These are phyloP conservation scores for Ceratopteris richardii DNA, from an alignment of 75 land plant species.

Conservation along the genomic window DNA sequence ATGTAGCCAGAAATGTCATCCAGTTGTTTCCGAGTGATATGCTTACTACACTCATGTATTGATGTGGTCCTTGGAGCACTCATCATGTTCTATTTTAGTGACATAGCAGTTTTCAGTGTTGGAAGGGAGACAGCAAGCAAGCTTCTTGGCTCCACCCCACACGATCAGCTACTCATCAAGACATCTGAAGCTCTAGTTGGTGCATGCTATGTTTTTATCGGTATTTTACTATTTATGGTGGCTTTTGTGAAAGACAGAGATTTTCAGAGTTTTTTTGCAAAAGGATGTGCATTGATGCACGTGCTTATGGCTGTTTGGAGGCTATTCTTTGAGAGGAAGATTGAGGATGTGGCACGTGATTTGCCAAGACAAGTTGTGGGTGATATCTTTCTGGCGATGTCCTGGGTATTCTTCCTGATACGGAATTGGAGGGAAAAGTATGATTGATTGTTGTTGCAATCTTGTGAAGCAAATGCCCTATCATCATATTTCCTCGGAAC, in stretches of 20 bases:
- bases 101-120: slow-evolving; percentile 30
- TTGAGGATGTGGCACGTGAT: slow-evolving; percentile 38
- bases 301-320: slow-evolving; percentile 50
- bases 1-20: too few relatives aligned
- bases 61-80: slow-evolving; percentile 31
- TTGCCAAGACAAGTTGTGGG: slow-evolving; percentile 42
- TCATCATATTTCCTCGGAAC: too few relatives aligned
- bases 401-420: slow-evolving; percentile 52
- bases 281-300: slow-evolving; percentile 48
- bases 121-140: too few relatives aligned
- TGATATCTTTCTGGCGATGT: slow-evolving; percentile 32
- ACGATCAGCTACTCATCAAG: slow-evolving; percentile 44
- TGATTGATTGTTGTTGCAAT: slow-evolving; percentile 40
- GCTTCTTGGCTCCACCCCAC: slow-evolving; percentile 51
- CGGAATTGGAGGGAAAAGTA: slow-evolving; percentile 70
- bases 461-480: too few relatives aligned
- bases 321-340: slow-evolving; percentile 33
- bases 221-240: slow-evolving; percentile 50
- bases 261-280: slow-evolving; percentile 66
- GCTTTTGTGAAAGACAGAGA: slow-evolving; percentile 45
- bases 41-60: slow-evolving; percentile 37
- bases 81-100: slow-evolving; percentile 45
- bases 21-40: slow-evolving; percentile 25
- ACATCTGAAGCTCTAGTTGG: slow-evolving; percentile 51
- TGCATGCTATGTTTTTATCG: background rate